Base-by-base conservation (phyloP, 2,329 filamentous ascomycete genomes). In the Fusarium protoensiforme region DNA sequence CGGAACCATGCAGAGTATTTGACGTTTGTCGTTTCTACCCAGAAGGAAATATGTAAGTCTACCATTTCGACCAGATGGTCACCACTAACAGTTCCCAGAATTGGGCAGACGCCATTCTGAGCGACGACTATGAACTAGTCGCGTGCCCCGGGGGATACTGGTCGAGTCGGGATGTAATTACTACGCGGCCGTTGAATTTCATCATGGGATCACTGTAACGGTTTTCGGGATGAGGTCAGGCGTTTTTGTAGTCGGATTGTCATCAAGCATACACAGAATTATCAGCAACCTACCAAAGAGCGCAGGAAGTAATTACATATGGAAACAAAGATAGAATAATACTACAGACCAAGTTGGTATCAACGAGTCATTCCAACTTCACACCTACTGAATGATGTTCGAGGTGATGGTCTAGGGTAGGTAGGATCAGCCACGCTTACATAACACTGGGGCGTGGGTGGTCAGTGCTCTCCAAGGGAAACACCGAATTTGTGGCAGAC, bases 1-100 rank as follows among this genome's bases (percentile, higher is more conserved):
- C 76, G 11, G 73, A 79, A n/a, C 72, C 80, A 5, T 81, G 78
- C 75, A 81, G 80, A 63, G 73, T 78, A 61, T 82, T 77, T 63
- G 73, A 75, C 39, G 81, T 83, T 22, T 83, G 81, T 43, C 81
- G 81, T 13, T 82, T 82, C 57, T 67, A 71, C 27, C 80, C 81
- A 3, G 77, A 81, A 46, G 81, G 81, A 29, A 83, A 83, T 38
- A 72, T 83, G 81, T 82, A 63, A 79, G 81, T 75, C 16, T 2
- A 24, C 22, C 29, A 6, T 16, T 14, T n/a, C 11, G 43, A 46
- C n/a, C 18, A 20, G n/a, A 22, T 22, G 36, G n/a, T n/a, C 5
- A 3, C 14, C 5, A 20, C 38, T 48, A 39, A 57, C 14, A 11
- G 20, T 24, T n/a, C 10, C 20, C 36, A 80, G 78, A 20, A 63